Evolutionary conservation across 768 basidiomycete genomes (phyloP), one percentile per base, ranked within the genome.

Genomic region (Trametes punicea): DNA sequence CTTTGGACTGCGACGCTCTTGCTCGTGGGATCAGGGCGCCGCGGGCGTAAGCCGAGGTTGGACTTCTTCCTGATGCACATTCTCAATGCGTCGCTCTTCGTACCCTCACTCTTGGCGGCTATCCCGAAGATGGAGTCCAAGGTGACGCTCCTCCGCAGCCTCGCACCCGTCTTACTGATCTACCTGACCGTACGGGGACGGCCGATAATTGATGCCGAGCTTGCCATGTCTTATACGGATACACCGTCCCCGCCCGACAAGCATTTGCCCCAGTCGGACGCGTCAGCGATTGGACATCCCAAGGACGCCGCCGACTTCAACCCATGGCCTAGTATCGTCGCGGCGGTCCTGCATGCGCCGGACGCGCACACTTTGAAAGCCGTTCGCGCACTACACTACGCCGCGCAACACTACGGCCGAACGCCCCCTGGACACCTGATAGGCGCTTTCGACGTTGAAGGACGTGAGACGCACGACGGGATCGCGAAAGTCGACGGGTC

Each of bases 41-140:
- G 65, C 23, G 79, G 76, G 2, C 70, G 75, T 36, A 74, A 77
- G 60, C 78, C 79, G 6, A 71, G 82, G 4, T 64, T 84, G 26
- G 82, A 75, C 55, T 75, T 84, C 70, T 81, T 82, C 76, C 67
- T 84, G 48, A 80, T 81, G 81, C 83, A 84, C 61, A 61, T 82
- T 42, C 70, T 84, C 41, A 84, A 77, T 9, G 76, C 76, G 31
- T 73, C 79, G 7, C 61, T 82, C 4, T 81, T 83, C 67, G 60
- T 84, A 7, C 73, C 74, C 23, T 75, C 77, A 0, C 63, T 79
- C 33, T 59, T 80, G 31, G 62, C 63, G 9, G 67, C 67, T 9
- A 55, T 72, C 6, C 60, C 66, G 27, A 72, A 67, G 34, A 60
- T 66, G 9, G 66, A 63, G 21, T 69, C 75, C 36, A 79, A 78